Evolutionary conservation across 129 eudicot species (phyloP).

Genomic region (Mikania micrantha): DNA sequence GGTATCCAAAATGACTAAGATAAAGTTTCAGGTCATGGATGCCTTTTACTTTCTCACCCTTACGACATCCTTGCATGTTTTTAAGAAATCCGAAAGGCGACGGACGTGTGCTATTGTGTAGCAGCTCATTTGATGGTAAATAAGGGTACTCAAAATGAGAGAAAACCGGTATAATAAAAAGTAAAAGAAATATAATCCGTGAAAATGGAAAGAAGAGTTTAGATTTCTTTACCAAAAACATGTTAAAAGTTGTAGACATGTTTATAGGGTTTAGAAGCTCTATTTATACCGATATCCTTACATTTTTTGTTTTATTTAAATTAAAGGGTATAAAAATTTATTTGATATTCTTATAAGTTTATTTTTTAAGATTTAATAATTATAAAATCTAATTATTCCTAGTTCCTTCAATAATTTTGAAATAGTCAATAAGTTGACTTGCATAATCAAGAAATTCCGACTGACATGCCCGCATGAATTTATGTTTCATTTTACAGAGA

Average conservation of each 20-base stretch:
- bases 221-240: not conserved
- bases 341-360: not conserved
- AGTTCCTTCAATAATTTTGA: constrained; percentile 1
- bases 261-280: not conserved
- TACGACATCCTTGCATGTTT: constrained; percentile 19
- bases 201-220: constrained; percentile 11
- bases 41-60: constrained; percentile 24
- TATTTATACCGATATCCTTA: constrained; percentile 11
- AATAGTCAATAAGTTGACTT: constrained; percentile 24
- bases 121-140: not conserved
- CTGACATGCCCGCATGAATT: constrained; percentile 9
- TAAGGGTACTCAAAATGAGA: constrained; percentile 5
- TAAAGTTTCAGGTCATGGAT: constrained; percentile 13
- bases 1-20: constrained; percentile 31
- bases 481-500: not conserved
- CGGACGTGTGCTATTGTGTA: not conserved
- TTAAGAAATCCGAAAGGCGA: constrained; percentile 25
- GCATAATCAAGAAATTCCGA: not conserved
- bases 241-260: not conserved
- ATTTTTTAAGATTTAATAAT: not conserved
- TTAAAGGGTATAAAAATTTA: not conserved
- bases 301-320: not conserved
- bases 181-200: constrained; percentile 9
- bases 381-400: not conserved
- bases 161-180: not conserved